A percentile compares a stretch with the other conserved stretches of the same genome.
Conservation (phyloP, 257 asterid genomes). For the Lycium ferocissimum region DNA sequence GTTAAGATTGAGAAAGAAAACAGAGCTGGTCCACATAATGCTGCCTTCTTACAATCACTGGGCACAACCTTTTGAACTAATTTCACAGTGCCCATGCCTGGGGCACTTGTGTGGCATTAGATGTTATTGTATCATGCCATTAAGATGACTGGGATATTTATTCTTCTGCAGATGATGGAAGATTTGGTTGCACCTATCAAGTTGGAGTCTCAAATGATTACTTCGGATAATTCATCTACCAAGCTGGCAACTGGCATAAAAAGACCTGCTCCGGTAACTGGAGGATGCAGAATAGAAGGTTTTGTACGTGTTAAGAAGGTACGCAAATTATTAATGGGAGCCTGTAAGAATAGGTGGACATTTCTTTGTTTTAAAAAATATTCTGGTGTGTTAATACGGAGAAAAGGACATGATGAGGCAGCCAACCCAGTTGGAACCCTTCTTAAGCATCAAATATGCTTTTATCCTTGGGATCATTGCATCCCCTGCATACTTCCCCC, state of each 20-base stretch:
- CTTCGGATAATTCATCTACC: slow-evolving; percentile 51
- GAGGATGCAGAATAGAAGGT: slow-evolving; percentile 98
- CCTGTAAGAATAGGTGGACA: background rate
- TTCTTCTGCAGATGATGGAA: slow-evolving; percentile 78
- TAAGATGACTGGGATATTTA: slow-evolving; percentile 27
- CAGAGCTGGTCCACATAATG: background rate
- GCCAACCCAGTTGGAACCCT: background rate
- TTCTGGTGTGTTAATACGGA: background rate
- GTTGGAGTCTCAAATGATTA: slow-evolving; percentile 53
- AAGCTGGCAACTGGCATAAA: slow-evolving; percentile 53
- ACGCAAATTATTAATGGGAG: slow-evolving; percentile 24
- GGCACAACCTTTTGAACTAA: background rate
- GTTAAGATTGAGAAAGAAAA: background rate
- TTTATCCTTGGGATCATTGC: slow-evolving; percentile 1
- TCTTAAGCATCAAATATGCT: background rate
- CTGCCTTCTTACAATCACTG: background rate
- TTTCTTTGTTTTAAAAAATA: background rate
- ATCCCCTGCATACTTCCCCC: background rate
- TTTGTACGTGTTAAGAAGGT: slow-evolving; percentile 98
- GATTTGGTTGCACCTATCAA: slow-evolving; percentile 79
- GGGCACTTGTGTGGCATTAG: background rate
- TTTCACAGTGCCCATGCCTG: slow-evolving; percentile 3
- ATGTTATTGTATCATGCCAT: background rate
- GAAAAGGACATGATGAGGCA: background rate
- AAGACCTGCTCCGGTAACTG: slow-evolving; percentile 90